These are phyloP conservation scores for Zalerion maritima DNA, from an alignment of 495 filamentous ascomycete genomes.

Conservation along the genomic window DNA sequence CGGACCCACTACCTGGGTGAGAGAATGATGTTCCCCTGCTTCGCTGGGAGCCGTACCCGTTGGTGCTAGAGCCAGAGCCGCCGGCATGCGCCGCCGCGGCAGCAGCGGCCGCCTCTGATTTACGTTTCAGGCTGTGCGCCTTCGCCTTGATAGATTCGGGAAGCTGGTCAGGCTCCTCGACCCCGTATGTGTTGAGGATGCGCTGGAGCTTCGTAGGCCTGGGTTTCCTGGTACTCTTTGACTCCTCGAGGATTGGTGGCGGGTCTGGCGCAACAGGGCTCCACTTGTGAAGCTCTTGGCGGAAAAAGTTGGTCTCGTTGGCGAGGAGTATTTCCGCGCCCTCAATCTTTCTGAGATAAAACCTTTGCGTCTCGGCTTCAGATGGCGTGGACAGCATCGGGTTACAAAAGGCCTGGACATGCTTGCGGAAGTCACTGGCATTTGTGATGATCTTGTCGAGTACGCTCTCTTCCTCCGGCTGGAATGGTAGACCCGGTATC, in stretches of 20 bases:
- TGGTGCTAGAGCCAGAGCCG: slow-evolving; percentile 5
- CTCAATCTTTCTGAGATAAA: slow-evolving; percentile 96
- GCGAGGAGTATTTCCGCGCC: slow-evolving; percentile 88
- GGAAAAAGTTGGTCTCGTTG: slow-evolving; percentile 93
- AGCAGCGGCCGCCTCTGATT: slow-evolving; percentile 31
- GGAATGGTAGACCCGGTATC: slow-evolving; percentile 72
- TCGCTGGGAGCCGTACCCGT: slow-evolving; percentile 11
- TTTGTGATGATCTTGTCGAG: slow-evolving; percentile 72
- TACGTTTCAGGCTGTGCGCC: slow-evolving; percentile 46
- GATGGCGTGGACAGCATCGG: slow-evolving; percentile 64
- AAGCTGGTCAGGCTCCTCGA: slow-evolving; percentile 77
- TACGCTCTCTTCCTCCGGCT: slow-evolving; percentile 84
- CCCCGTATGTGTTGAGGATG: slow-evolving; percentile 73
- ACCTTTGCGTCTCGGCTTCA: slow-evolving; percentile 82
- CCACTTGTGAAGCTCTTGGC: slow-evolving; percentile 93
- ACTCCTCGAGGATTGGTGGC: slow-evolving; percentile 70
- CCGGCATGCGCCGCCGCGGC: slow-evolving; percentile 19
- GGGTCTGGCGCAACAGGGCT: slow-evolving; percentile 75
- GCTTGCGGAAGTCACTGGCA: slow-evolving; percentile 70
- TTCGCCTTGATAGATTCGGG: slow-evolving; percentile 69
- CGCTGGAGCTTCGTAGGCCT: slow-evolving; percentile 96
- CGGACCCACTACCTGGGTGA: slow-evolving; percentile 23
- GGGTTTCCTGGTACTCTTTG: slow-evolving; percentile 90
- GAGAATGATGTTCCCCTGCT: slow-evolving; percentile 20
- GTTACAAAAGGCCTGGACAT: slow-evolving; percentile 67